Evolutionary conservation across 23 red algal species (phyloP), one percentile per base, ranked within the genome.

Genomic region (Gracilariopsis chorda): DNA sequence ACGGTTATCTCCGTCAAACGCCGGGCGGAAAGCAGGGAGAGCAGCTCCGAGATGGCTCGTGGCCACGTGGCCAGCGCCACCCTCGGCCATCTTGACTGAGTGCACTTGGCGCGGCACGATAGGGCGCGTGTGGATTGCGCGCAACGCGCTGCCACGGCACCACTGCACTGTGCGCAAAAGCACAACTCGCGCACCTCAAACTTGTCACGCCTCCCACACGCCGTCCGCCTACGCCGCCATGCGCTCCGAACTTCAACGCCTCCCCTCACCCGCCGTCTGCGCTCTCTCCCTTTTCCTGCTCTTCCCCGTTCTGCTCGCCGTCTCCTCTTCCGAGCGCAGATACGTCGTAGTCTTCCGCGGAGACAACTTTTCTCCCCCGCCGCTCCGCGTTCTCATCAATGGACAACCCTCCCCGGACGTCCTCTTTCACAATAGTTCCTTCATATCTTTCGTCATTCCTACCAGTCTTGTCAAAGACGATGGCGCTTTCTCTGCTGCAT

Each of bases 371-470:
- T 24, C 24, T 19, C 30, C 67, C 2, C 30, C 67, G 4, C 67
- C 67, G 67, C 67, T 73, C 4, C 28, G 13, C 25, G 73, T 91
- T 6, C 74, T 73, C 40, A 82, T 91, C 36, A 91, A 91, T 37
- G 88, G 88, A 0, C 21, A 70, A 1, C 41, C 53, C 41, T 43
- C 75, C n/a, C 34, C 43, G 25, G 51, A 56, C 20, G 63, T 91
- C 25, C 25, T 91, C 44, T 52, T 91, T 16, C 77, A 91, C 44
- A 91, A 91, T 37, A 25, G 39, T 36, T 82, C 88, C 35, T 40
- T 72, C 20, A 43, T 91, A 24, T 82, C 88, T 1, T 82, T 91
- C 43, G 30, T 65, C 21, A 70, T 82, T 33, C 88, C 88, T 16
- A 32, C 57, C 35, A 3, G 6, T 40, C 9, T 91, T 19, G 55